These are phyloP conservation scores for Dendrobium chrysotoxum DNA, from an alignment of 106 monocot species.

Conservation along the genomic window DNA sequence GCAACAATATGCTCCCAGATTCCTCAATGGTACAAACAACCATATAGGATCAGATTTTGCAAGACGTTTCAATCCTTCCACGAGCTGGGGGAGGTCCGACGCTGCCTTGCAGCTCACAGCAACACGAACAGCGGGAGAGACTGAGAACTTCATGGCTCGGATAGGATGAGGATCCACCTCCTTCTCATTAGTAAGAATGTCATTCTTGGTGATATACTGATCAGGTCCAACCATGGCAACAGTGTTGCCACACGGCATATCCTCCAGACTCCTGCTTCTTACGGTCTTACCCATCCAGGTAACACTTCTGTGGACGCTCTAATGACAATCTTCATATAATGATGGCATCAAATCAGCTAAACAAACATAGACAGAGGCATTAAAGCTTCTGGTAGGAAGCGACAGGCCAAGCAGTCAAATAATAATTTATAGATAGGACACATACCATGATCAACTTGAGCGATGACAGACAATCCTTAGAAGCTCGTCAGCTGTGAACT, in stretches of 20 bases:
- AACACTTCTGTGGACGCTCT: slow-evolving; percentile 22
- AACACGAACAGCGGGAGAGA: slow-evolving; percentile 27
- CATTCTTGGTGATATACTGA: slow-evolving; percentile 29
- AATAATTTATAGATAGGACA: not conserved
- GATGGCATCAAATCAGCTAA: too few species aligned
- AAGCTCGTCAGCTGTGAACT: slow-evolving; percentile 50
- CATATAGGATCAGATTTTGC: slow-evolving; percentile 29
- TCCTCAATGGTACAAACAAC: slow-evolving; percentile 23
- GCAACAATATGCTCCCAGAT: slow-evolving; percentile 30
- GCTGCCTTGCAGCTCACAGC: slow-evolving; percentile 25
- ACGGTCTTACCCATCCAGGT: slow-evolving; percentile 37
- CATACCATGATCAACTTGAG: slow-evolving; percentile 52
- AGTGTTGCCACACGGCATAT: slow-evolving; percentile 26
- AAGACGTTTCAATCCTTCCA: slow-evolving; percentile 18
- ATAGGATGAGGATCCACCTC: slow-evolving; percentile 29
- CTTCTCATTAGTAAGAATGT: slow-evolving; percentile 23
- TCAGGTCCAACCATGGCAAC: slow-evolving; percentile 23
- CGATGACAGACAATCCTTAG: slow-evolving; percentile 54
- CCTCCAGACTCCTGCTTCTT: slow-evolving; percentile 27
- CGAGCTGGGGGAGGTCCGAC: slow-evolving; percentile 24
- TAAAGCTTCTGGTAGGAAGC: not conserved
- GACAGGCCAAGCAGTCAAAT: not conserved
- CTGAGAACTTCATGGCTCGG: slow-evolving; percentile 27
- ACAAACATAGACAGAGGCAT: too few species aligned
- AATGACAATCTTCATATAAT: not conserved